Evolutionary conservation across 1,284 basidiomycete genomes (phyloP).

Genomic region (Puccinia triticina): DNA sequence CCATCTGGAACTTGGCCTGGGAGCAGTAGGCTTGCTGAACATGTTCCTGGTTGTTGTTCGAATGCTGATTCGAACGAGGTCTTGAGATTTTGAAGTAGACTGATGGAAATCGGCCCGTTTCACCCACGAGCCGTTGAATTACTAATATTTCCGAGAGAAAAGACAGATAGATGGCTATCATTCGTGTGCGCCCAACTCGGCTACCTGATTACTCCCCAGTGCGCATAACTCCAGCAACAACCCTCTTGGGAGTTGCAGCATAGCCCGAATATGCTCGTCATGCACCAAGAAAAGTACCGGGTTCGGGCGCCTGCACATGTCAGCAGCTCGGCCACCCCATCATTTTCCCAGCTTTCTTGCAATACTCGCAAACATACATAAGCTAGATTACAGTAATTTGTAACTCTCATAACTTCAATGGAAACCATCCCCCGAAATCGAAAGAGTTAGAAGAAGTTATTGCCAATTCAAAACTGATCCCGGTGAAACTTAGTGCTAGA

Average conservation of each 20-base stretch:
- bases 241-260: not conserved
- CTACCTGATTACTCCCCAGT: not conserved
- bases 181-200: not conserved
- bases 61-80: not conserved
- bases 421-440: too few species aligned
- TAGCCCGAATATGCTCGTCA: not conserved
- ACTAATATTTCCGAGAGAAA: not conserved
- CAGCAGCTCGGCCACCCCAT: slow-evolving; percentile 21
- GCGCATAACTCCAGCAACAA: not conserved
- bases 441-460: too few species aligned
- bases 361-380: slow-evolving; percentile 13
- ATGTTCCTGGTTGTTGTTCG: slow-evolving; percentile 2
- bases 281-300: not conserved
- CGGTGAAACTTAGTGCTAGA: too few species aligned
- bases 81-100: not conserved
- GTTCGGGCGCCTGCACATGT: not conserved
- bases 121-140: not conserved
- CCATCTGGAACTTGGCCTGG: not conserved
- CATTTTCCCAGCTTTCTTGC: not conserved
- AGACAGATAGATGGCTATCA: not conserved
- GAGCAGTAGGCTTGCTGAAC: not conserved
- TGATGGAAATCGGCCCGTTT: not conserved
- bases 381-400: slow-evolving; percentile 4
- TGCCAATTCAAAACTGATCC: too few species aligned
- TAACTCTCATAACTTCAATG: not conserved